Evolutionary conservation across 2,329 filamentous ascomycete genomes (phyloP).

Genomic region (Alternaria gaisen): DNA sequence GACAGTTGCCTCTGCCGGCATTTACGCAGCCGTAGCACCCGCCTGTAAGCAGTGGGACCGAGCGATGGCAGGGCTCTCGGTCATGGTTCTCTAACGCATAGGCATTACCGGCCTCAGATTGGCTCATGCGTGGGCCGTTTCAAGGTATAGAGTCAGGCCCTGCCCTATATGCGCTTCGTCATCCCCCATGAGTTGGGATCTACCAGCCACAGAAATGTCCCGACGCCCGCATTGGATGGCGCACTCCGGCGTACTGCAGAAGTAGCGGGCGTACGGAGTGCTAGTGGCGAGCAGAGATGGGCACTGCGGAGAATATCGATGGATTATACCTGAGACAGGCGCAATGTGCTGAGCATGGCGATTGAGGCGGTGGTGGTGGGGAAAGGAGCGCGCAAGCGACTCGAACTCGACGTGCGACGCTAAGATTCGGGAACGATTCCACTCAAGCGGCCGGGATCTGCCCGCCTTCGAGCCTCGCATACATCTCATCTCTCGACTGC

Average conservation of each 20-base stretch:
- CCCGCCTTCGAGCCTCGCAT: conserved; percentile 36
- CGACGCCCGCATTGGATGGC: conserved; percentile 38
- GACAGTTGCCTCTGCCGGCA: conserved; percentile 45
- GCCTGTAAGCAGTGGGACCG: conserved; percentile 43
- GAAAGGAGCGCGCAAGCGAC: conserved; percentile 21
- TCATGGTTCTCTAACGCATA: conserved; percentile 49
- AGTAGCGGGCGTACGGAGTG: conserved; percentile 35
- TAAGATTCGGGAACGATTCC: conserved; percentile 17
- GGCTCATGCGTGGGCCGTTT: conserved; percentile 54
- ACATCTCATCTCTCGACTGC: conserved; percentile 39
- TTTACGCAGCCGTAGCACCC: conserved; percentile 50
- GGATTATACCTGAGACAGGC: conserved; percentile 27
- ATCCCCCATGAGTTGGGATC: conserved; percentile 45
- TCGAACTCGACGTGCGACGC: conserved; percentile 14
- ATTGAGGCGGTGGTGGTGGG: conserved; percentile 12
- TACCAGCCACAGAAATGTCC: conserved; percentile 49
- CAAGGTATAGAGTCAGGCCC: conserved; percentile 47
- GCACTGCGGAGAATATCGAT: conserved; percentile 25
- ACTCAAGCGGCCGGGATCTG: conserved; percentile 36
- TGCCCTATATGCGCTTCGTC: conserved; percentile 51
- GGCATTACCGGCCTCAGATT: conserved; percentile 49
- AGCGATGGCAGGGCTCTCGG: conserved; percentile 34
- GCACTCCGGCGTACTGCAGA: conserved; percentile 41
- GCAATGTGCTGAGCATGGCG: conserved; percentile 5
- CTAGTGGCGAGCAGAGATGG: conserved; percentile 31